Evolutionary conservation across 2,329 filamentous ascomycete genomes (phyloP).

Genomic region (Colletotrichum eleusines): DNA sequence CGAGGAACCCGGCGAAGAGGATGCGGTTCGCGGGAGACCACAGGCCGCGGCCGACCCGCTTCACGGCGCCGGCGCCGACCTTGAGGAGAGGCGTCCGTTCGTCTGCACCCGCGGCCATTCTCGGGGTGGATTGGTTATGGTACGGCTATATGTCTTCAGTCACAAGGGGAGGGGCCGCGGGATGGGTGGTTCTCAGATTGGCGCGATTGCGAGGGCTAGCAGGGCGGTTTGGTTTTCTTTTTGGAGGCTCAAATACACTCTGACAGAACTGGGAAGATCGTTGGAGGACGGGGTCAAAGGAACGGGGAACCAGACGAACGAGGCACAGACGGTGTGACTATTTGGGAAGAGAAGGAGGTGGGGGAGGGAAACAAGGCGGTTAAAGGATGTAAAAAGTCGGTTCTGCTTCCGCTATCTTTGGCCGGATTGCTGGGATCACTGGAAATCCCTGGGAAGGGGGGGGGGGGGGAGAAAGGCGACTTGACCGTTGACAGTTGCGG

Average conservation of each 20-base stretch:
- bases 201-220: conserved; percentile 11
- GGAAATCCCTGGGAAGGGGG: not conserved
- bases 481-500: not conserved
- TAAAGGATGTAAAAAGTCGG: conserved; percentile 5
- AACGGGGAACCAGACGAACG: not conserved
- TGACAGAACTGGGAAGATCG: conserved; percentile 24
- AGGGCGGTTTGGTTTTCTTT: not conserved
- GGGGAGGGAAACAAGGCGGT: conserved; percentile 2
- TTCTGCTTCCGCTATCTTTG: conserved; percentile 1
- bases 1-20: conserved; percentile 70
- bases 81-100: conserved; percentile 39
- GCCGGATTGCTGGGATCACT: conserved; percentile 15
- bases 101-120: conserved; percentile 35
- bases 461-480: not conserved
- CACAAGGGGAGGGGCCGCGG: not conserved
- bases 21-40: conserved; percentile 55
- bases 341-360: not conserved
- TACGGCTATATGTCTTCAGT: not conserved
- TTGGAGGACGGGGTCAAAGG: not conserved
- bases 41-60: conserved; percentile 37
- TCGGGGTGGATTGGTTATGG: not conserved
- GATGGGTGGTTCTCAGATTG: not conserved
- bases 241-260: conserved; percentile 27
- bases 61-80: conserved; percentile 39
- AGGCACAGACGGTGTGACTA: not conserved